phyloP scores from a whole-genome alignment of 116 monocot genomes.

The Cymodocea nodosa region DNA sequence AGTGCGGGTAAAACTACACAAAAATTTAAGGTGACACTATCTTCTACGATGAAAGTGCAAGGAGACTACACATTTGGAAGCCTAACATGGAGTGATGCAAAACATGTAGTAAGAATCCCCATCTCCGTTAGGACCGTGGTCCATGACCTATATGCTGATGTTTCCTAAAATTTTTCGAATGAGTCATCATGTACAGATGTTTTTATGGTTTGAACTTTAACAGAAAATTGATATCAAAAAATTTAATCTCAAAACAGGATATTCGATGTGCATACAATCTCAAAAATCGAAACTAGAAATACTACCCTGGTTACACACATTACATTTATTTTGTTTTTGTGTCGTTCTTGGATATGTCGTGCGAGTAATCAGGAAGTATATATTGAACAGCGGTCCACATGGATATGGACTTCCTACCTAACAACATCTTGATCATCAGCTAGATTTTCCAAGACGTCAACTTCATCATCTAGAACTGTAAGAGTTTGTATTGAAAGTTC shows the following conservation, averaged over 20 bases:
- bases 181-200: no score
- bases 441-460: background rate
- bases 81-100: conserved; percentile 35
- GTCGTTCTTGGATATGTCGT: no score
- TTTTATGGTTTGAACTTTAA: no score
- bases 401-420: no score
- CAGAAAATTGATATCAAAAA: no score
- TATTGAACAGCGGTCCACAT: no score
- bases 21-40: conserved; percentile 32
- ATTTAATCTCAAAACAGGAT: no score
- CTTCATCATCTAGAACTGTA: conserved; percentile 1
- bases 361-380: no score
- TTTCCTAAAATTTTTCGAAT: conserved; percentile 9
- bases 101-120: conserved; percentile 36
- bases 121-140: conserved; percentile 35
- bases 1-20: conserved; percentile 1
- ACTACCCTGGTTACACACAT: no score
- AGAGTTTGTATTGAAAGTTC: background rate
- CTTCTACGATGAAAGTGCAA: conserved; percentile 19
- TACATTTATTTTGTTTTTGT: no score
- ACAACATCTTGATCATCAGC: background rate
- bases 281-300: no score
- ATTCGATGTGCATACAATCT: no score
- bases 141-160: conserved; percentile 34
- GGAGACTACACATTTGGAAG: conserved; percentile 47